These are phyloP conservation scores for Eurotiales sp. DNA, from an alignment of 2,329 filamentous ascomycete genomes.

Conservation along the genomic window DNA sequence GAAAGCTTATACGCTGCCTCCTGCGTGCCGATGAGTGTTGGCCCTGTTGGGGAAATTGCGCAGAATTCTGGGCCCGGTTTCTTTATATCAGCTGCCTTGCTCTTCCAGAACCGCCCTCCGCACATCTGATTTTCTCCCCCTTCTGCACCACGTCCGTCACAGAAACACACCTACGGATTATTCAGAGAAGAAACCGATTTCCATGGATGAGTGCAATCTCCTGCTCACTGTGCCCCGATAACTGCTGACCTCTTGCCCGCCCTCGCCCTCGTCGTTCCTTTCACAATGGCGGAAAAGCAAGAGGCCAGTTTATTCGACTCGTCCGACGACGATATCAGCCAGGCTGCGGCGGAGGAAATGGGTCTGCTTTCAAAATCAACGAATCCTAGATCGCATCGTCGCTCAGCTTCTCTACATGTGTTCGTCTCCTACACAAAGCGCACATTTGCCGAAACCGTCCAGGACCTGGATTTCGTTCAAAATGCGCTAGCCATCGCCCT, in stretches of 20 bases:
- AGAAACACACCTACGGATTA: background rate
- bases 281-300: constrained; percentile 12
- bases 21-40: too few relatives aligned
- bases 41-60: background rate
- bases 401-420: constrained; percentile 9
- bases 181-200: background rate
- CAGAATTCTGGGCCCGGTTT: too few relatives aligned
- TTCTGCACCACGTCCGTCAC: background rate
- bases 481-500: constrained; percentile 67
- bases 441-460: constrained; percentile 64
- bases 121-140: background rate
- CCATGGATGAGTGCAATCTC: background rate
- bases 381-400: background rate
- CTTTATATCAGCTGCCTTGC: too few relatives aligned
- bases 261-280: background rate
- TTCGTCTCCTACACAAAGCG: constrained; percentile 41
- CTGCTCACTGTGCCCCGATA: background rate
- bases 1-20: background rate
- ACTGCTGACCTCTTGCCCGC: background rate
- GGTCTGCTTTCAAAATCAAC: constrained; percentile 6
- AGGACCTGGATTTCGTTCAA: constrained; percentile 68
- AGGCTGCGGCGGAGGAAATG: constrained; percentile 11
- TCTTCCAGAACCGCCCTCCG: too few relatives aligned
- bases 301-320: constrained; percentile 12
- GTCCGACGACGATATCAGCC: constrained; percentile 11